Conservation (phyloP, 768 basidiomycete species). For the Tubosaeta sp. region DNA sequence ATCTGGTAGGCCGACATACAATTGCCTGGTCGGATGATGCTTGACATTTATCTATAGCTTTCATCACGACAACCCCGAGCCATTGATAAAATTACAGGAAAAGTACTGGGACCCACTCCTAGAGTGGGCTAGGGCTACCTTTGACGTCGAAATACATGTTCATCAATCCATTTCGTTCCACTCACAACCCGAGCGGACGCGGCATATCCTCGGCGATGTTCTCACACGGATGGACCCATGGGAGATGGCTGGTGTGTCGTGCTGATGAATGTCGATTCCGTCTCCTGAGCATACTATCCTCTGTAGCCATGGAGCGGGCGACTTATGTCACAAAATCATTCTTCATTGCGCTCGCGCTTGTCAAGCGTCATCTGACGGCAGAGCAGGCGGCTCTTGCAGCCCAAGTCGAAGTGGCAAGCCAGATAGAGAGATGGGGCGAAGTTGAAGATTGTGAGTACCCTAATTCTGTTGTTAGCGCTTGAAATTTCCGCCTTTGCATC, state of each 20-base stretch:
- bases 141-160: constrained; percentile 60
- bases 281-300: neutral
- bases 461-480: neutral
- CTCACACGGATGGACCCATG: constrained; percentile 69
- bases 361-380: constrained; percentile 68
- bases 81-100: constrained; percentile 72
- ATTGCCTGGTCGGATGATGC: neutral
- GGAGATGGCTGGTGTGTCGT: constrained; percentile 79
- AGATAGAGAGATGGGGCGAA: constrained; percentile 98
- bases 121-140: constrained; percentile 68
- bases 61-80: constrained; percentile 71
- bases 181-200: constrained; percentile 67
- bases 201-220: constrained; percentile 51
- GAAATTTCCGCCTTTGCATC: neutral
- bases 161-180: constrained; percentile 70
- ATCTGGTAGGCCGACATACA: constrained; percentile 55
- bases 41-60: constrained; percentile 48
- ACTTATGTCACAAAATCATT: constrained; percentile 90
- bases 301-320: constrained; percentile 82
- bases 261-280: neutral
- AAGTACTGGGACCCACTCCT: constrained; percentile 87
- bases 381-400: constrained; percentile 84
- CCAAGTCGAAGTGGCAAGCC: constrained; percentile 90
- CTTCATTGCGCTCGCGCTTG: constrained; percentile 80
- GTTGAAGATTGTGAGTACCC: constrained; percentile 90